phyloP scores from a whole-genome alignment of 768 basidiomycete species.

The Exsudoporus frostii region DNA sequence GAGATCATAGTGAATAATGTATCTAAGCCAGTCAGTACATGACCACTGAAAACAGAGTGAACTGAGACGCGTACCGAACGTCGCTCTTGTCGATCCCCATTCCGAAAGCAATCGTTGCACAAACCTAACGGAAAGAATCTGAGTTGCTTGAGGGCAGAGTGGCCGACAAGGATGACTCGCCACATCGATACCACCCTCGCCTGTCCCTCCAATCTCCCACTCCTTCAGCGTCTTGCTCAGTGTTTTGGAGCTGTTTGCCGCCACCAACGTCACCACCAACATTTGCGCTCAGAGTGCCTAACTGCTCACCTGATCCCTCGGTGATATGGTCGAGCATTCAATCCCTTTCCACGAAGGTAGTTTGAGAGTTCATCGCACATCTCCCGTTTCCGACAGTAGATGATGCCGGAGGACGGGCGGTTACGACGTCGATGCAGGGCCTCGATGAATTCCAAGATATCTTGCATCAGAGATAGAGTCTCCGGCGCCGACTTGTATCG shows the following conservation, averaged over 20 bases:
- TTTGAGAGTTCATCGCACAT: conserved; percentile 66
- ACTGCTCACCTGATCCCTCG: conserved; percentile 54
- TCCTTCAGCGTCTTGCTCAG: conserved; percentile 56
- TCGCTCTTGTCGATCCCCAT: conserved; percentile 85
- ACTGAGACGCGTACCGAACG: conserved; percentile 46
- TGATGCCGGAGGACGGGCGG: conserved; percentile 62
- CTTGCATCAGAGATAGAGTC: conserved; percentile 53
- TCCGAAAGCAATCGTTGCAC: conserved; percentile 82
- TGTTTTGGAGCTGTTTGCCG: conserved; percentile 36
- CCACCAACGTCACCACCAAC: not conserved
- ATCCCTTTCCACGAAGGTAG: conserved; percentile 62
- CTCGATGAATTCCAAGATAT: conserved; percentile 64
- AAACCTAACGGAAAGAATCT: conserved; percentile 44
- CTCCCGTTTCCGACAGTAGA: conserved; percentile 69
- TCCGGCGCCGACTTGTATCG: conserved; percentile 58
- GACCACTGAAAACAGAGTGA: not conserved
- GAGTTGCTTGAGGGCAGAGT: not conserved
- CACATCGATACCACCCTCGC: conserved; percentile 57
- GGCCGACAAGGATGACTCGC: conserved; percentile 36
- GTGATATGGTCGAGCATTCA: conserved; percentile 73
- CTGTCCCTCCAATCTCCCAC: conserved; percentile 55
- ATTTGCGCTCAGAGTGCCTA: not conserved
- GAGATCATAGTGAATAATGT: conserved; percentile 78
- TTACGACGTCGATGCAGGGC: conserved; percentile 58
- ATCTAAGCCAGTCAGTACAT: conserved; percentile 37